A percentile compares a stretch with the other conserved stretches of the same genome.
phyloP scores from a whole-genome alignment of 345 rosid genomes.

The Pelargonium nanum region DNA sequence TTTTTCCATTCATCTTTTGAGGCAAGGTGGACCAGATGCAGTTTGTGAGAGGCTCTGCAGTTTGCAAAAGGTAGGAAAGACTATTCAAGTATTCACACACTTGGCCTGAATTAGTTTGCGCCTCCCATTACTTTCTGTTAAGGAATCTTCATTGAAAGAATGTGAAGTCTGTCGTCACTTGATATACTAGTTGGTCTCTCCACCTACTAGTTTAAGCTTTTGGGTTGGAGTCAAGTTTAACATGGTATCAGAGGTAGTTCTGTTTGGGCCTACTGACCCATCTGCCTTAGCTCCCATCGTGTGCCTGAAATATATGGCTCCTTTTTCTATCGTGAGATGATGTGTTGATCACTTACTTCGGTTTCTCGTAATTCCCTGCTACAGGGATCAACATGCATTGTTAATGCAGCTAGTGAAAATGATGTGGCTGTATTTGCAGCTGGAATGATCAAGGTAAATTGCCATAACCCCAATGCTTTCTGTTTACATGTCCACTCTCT shows the following conservation, averaged over 20 bases:
- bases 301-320: not conserved
- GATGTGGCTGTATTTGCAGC: constrained; percentile 92
- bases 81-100: not conserved
- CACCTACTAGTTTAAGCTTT: too few relatives aligned
- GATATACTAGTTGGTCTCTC: too few relatives aligned
- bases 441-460: constrained; percentile 89
- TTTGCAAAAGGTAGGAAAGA: constrained; percentile 54
- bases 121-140: not conserved
- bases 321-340: not conserved
- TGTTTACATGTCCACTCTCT: constrained; percentile 2
- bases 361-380: constrained; percentile 17
- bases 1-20: constrained; percentile 62
- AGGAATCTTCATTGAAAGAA: too few relatives aligned
- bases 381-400: constrained; percentile 82
- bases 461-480: constrained; percentile 6
- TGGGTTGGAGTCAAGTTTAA: too few relatives aligned
- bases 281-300: too few relatives aligned
- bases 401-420: constrained; percentile 88
- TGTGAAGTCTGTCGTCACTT: too few relatives aligned
- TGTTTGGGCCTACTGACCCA: too few relatives aligned
- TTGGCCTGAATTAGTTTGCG: not conserved
- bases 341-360: constrained; percentile 3
- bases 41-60: constrained; percentile 68
- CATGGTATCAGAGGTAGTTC: too few relatives aligned
- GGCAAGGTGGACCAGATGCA: constrained; percentile 90